Evolutionary conservation across 768 basidiomycete genomes (phyloP).

Genomic region (Russula virescens): DNA sequence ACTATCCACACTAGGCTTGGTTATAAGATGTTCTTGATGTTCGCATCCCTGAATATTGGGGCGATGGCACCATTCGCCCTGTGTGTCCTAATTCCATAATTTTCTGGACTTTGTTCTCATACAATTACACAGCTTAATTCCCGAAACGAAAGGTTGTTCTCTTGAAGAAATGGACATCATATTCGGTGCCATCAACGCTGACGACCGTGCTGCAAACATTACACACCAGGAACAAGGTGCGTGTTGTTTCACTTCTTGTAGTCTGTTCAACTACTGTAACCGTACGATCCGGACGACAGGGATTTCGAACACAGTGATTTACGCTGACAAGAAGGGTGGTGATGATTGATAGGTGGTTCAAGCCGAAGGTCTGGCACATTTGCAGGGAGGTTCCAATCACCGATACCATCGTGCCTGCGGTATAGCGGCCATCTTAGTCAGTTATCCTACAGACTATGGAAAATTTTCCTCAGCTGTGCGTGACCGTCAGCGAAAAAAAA

Average conservation of each 20-base stretch:
- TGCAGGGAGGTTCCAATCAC: too few relatives aligned
- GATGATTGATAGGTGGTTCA: background rate
- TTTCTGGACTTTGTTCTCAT: background rate
- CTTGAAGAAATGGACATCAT: slow-evolving; percentile 53
- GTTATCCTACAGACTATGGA: too few relatives aligned
- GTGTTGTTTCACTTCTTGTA: background rate
- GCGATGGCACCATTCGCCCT: slow-evolving; percentile 65
- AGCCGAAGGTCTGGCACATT: background rate
- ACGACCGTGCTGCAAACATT: slow-evolving; percentile 51
- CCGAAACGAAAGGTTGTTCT: slow-evolving; percentile 38
- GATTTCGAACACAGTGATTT: background rate
- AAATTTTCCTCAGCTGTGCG: too few relatives aligned
- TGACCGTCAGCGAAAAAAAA: too few relatives aligned
- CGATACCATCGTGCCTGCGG: too few relatives aligned
- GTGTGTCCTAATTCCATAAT: slow-evolving; percentile 33
- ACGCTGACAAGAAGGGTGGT: background rate
- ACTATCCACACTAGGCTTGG: slow-evolving; percentile 54
- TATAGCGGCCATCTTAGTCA: too few relatives aligned
- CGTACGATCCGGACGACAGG: background rate
- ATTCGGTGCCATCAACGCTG: slow-evolving; percentile 52
- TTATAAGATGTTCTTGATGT: slow-evolving; percentile 75
- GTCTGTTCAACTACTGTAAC: background rate
- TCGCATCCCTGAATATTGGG: slow-evolving; percentile 65
- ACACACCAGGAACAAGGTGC: slow-evolving; percentile 38
- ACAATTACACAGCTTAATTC: slow-evolving; percentile 31